Evolutionary conservation across 2,329 filamentous ascomycete species (phyloP).

Genomic region (Whalleya microplaca): DNA sequence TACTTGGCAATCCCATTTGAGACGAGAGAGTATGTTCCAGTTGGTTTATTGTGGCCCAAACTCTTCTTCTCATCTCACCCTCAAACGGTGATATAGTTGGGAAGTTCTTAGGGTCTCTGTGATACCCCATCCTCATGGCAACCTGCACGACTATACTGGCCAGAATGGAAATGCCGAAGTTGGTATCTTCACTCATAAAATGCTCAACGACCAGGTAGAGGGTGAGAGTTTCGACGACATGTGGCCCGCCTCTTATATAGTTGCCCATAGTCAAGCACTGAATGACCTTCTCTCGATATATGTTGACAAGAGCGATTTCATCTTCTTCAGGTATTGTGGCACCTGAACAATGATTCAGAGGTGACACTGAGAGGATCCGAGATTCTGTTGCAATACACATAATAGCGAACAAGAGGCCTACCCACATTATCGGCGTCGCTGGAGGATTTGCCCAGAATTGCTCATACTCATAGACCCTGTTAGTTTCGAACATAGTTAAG

Average conservation of each 20-base stretch:
- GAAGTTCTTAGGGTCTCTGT: slow-evolving; percentile 49
- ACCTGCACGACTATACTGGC: slow-evolving; percentile 40
- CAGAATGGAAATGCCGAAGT: slow-evolving; percentile 40
- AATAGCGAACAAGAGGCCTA: slow-evolving; percentile 51
- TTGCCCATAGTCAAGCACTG: slow-evolving; percentile 43
- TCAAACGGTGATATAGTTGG: slow-evolving; percentile 43
- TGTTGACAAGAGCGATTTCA: slow-evolving; percentile 5
- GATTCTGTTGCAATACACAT: slow-evolving; percentile 43
- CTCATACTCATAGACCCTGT: slow-evolving; percentile 41
- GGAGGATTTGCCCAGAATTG: slow-evolving; percentile 47
- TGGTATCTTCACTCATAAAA: slow-evolving; percentile 34
- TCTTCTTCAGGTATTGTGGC: neutral
- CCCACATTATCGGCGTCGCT: slow-evolving; percentile 45
- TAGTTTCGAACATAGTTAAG: neutral
- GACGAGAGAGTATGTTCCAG: slow-evolving; percentile 48
- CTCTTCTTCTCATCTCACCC: slow-evolving; percentile 49
- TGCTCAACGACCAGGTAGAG: slow-evolving; percentile 40
- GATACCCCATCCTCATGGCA: slow-evolving; percentile 47
- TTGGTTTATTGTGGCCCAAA: slow-evolving; percentile 46
- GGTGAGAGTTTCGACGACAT: slow-evolving; percentile 44
- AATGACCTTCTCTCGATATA: slow-evolving; percentile 35
- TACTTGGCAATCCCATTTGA: slow-evolving; percentile 50
- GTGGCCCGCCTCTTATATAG: slow-evolving; percentile 47
- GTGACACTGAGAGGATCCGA: slow-evolving; percentile 12
- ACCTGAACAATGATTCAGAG: slow-evolving; percentile 7